These are phyloP conservation scores for Nakaseomyces glabratus DNA, from an alignment of 1,139 yeast species.

Conservation along the genomic window DNA sequence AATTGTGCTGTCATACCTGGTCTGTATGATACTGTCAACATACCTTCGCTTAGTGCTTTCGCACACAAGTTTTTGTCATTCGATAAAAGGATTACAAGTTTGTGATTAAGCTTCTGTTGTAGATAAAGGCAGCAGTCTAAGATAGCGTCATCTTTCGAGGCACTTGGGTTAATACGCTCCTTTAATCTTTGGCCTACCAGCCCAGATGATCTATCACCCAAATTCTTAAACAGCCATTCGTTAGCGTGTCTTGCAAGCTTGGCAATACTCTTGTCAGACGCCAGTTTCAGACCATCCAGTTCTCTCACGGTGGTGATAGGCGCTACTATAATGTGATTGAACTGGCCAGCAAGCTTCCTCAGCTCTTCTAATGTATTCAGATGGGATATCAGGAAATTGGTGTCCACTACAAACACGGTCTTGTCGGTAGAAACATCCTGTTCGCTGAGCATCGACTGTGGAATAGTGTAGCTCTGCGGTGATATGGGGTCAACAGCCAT, in stretches of 20 bases:
- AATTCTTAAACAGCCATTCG: slow-evolving; percentile 61
- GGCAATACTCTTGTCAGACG: slow-evolving; percentile 32
- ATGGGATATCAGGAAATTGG: slow-evolving; percentile 68
- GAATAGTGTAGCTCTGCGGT: background rate
- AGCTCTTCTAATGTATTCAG: slow-evolving; percentile 47
- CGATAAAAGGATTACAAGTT: slow-evolving; percentile 55
- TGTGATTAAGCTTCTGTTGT: slow-evolving; percentile 34
- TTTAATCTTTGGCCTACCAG: slow-evolving; percentile 58
- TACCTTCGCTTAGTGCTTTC: slow-evolving; percentile 60
- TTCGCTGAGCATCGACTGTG: background rate
- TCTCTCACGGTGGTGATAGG: slow-evolving; percentile 68
- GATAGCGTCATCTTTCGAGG: slow-evolving; percentile 69
- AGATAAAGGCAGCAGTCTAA: slow-evolving; percentile 75
- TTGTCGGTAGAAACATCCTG: slow-evolving; percentile 9
- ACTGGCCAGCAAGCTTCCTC: slow-evolving; percentile 34
- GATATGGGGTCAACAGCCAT: background rate
- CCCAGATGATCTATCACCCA: slow-evolving; percentile 44
- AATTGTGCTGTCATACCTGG: slow-evolving; percentile 50
- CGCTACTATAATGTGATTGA: slow-evolving; percentile 46
- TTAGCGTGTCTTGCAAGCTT: slow-evolving; percentile 64
- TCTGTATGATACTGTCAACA: slow-evolving; percentile 60
- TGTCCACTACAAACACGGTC: slow-evolving; percentile 53
- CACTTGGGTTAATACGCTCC: slow-evolving; percentile 40
- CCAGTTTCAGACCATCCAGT: slow-evolving; percentile 64
- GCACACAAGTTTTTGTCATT: slow-evolving; percentile 78